Conservation (phyloP, 768 basidiomycete species). For the Cystobasidium onofrii region DNA sequence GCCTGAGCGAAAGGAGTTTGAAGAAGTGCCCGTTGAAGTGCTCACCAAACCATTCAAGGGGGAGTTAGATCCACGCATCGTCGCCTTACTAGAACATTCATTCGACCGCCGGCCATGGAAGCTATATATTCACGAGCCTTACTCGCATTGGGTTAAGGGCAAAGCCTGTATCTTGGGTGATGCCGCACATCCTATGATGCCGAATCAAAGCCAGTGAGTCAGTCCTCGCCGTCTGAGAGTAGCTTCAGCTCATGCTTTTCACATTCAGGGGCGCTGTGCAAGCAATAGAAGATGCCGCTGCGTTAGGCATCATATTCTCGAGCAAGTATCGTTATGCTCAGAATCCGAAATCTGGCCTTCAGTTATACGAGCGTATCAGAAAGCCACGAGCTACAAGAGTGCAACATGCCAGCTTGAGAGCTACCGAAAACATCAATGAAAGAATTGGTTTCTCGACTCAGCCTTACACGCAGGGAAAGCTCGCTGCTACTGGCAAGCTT, state of each 20-base stretch:
- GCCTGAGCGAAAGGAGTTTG: conserved; percentile 34
- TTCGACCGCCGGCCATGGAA: conserved; percentile 42
- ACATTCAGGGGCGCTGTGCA: conserved; percentile 48
- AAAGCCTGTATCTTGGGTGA: conserved; percentile 56
- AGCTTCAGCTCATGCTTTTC: neutral
- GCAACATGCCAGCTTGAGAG: conserved; percentile 31
- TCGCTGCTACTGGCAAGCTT: conserved; percentile 2
- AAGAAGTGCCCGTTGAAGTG: conserved; percentile 34
- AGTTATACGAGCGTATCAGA: conserved; percentile 38
- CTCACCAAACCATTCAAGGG: conserved; percentile 32
- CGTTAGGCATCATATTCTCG: conserved; percentile 59
- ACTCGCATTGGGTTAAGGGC: conserved; percentile 43
- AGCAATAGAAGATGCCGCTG: conserved; percentile 58
- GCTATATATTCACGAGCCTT: conserved; percentile 38
- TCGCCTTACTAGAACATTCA: conserved; percentile 35
- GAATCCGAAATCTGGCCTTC: conserved; percentile 36
- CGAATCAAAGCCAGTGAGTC: conserved; percentile 51
- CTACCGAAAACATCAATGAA: conserved; percentile 41
- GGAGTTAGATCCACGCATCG: conserved; percentile 36
- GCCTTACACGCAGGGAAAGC: conserved; percentile 27
- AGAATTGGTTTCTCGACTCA: conserved; percentile 40
- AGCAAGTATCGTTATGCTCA: conserved; percentile 37
- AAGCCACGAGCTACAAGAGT: conserved; percentile 40
- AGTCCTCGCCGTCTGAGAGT: neutral
- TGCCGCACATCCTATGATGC: conserved; percentile 58